These are phyloP conservation scores for Petunia hybrid DNA, from an alignment of 305 asterid species.

Conservation along the genomic window DNA sequence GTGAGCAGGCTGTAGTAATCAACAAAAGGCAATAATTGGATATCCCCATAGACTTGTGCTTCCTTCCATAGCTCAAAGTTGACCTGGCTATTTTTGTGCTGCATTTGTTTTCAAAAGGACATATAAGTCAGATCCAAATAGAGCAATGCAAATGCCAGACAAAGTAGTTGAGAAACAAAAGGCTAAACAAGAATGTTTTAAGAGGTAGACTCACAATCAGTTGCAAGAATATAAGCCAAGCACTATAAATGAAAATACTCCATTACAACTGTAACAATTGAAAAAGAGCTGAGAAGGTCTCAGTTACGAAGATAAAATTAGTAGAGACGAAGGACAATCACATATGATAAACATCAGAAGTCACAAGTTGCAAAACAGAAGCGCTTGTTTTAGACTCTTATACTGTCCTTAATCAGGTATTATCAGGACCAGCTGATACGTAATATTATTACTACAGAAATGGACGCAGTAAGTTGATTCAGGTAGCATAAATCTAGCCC, in stretches of 20 bases:
- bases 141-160: neutral
- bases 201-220: neutral
- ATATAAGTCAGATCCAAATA: neutral
- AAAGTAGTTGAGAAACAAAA: neutral
- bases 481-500: neutral
- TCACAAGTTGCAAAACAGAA: neutral
- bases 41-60: conserved; percentile 75
- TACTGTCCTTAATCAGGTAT: neutral
- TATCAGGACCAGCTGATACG: neutral
- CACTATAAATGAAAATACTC: neutral
- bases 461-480: neutral
- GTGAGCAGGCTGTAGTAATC: conserved; percentile 89
- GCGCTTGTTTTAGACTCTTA: neutral
- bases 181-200: neutral
- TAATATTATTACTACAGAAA: neutral
- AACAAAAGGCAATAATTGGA: conserved; percentile 94
- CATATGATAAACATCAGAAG: neutral
- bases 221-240: neutral
- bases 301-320: neutral
- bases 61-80: conserved; percentile 90
- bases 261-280: neutral
- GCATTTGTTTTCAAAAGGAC: conserved; percentile 40
- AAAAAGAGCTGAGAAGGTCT: neutral
- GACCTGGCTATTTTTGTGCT: conserved; percentile 87
- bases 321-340: conserved; percentile 5